These are phyloP conservation scores for Heterobasidion parviporum DNA, from an alignment of 1,284 basidiomycete species.

Conservation along the genomic window DNA sequence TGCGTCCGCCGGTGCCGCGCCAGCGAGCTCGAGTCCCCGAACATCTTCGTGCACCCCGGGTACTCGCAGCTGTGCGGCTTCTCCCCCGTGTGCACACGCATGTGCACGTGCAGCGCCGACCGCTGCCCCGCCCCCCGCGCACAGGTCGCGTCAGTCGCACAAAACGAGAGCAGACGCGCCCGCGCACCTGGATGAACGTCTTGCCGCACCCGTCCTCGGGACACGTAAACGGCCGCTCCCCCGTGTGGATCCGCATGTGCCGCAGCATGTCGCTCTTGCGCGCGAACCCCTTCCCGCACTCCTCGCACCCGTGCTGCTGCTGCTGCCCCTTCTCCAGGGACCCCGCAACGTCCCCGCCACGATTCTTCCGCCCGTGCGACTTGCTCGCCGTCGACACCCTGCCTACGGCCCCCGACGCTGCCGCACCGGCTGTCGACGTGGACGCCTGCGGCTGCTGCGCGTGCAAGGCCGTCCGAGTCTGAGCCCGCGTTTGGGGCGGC, in stretches of 20 bases:
- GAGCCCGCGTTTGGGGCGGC: neutral
- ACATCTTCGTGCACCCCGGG: conserved; percentile 75
- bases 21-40: conserved; percentile 83
- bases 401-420: too few species aligned
- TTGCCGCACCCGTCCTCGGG: conserved; percentile 67
- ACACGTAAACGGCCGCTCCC: conserved; percentile 78
- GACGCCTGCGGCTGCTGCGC: neutral
- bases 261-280: conserved; percentile 69
- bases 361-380: conserved; percentile 28
- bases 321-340: conserved; percentile 28
- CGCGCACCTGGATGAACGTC: conserved; percentile 74
- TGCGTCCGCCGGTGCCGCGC: conserved; percentile 85
- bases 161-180: conserved; percentile 3
- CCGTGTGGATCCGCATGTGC: conserved; percentile 84
- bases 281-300: conserved; percentile 69
- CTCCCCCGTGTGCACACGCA: conserved; percentile 83
- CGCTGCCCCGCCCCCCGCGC: conserved; percentile 34
- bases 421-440: neutral
- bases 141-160: conserved; percentile 10
- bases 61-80: conserved; percentile 85
- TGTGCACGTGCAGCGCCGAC: conserved; percentile 81
- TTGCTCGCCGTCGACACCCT: too few species aligned
- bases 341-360: conserved; percentile 16
- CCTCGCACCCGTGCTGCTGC: conserved; percentile 41
- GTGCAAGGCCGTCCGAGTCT: neutral